Conservation (phyloP, 257 asterid species). For the Leptodermis oblonga region DNA sequence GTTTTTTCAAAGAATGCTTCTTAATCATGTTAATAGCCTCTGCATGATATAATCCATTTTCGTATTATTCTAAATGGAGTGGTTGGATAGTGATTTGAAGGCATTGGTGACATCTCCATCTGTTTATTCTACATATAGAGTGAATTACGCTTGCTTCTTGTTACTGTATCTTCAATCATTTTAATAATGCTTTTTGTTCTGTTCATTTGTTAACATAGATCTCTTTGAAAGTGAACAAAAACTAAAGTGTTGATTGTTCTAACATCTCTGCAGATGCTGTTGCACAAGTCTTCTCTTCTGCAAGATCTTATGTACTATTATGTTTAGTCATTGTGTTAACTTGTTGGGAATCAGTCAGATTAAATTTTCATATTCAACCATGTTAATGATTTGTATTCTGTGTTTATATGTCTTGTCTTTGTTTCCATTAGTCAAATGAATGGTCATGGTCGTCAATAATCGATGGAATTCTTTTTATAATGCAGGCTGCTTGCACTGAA, state of each 20-base stretch:
- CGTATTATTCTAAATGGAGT: too few species aligned
- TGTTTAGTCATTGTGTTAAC: background rate
- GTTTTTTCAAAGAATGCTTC: background rate
- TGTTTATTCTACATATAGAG: background rate
- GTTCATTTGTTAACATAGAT: background rate
- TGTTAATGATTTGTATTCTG: background rate
- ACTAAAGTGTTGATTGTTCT: background rate
- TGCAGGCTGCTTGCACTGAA: constrained; percentile 87
- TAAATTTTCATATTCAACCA: background rate
- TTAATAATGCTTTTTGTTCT: background rate
- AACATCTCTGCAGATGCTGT: background rate
- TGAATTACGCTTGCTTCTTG: background rate
- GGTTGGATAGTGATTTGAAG: background rate
- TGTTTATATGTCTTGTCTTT: background rate
- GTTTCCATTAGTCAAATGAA: background rate
- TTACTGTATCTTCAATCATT: too few species aligned
- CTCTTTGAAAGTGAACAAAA: background rate
- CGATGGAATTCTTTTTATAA: background rate
- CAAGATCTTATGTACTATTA: background rate
- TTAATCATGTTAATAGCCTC: background rate
- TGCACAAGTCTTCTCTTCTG: background rate
- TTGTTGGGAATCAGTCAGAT: background rate
- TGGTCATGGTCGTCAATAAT: background rate
- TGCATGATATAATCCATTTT: too few species aligned
- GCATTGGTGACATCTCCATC: background rate